Conservation (phyloP, 2,329 filamentous ascomycete genomes). For the Corynespora cassiicola region DNA sequence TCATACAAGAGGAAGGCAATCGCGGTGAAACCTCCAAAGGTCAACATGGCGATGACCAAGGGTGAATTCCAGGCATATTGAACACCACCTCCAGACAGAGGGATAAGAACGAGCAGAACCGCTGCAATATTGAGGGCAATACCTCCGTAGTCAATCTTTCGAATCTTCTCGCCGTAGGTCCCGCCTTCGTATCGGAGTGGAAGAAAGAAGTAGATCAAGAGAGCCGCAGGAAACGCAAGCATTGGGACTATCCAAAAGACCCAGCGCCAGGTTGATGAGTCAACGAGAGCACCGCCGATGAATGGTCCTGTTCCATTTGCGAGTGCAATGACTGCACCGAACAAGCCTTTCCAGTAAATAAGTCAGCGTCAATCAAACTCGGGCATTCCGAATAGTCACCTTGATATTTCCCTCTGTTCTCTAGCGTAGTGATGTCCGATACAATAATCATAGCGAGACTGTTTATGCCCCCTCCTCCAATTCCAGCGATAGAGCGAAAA, state of each 20-base stretch:
- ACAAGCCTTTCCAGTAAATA: conserved; percentile 19
- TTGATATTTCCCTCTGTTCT: conserved; percentile 40
- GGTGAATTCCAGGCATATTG: conserved; percentile 64
- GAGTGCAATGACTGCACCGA: conserved; percentile 21
- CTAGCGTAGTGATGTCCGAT: conserved; percentile 36
- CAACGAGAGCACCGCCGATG: conserved; percentile 75
- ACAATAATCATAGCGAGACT: conserved; percentile 41
- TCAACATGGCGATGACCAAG: conserved; percentile 65
- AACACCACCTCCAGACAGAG: conserved; percentile 66
- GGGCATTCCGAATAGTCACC: conserved; percentile 15
- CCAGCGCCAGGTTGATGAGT: conserved; percentile 71
- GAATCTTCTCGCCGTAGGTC: conserved; percentile 12
- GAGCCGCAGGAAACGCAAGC: conserved; percentile 63
- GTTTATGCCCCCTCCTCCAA: conserved; percentile 67
- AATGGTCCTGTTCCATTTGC: conserved; percentile 60
- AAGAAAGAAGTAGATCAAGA: conserved; percentile 68
- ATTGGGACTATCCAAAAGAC: conserved; percentile 78
- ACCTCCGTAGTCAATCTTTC: conserved; percentile 49
- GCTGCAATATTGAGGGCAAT: conserved; percentile 25
- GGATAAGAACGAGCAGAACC: conserved; percentile 66
- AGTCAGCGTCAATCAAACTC: not conserved
- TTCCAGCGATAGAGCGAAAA: conserved; percentile 54
- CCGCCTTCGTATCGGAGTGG: conserved; percentile 49
- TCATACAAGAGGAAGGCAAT: conserved; percentile 61
- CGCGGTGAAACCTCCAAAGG: conserved; percentile 54